Percentiles rank a stretch among this genome's conserved stretches.
These are phyloP conservation scores for Solanum boliviense DNA, from an alignment of 257 asterid genomes.

Conservation along the genomic window DNA sequence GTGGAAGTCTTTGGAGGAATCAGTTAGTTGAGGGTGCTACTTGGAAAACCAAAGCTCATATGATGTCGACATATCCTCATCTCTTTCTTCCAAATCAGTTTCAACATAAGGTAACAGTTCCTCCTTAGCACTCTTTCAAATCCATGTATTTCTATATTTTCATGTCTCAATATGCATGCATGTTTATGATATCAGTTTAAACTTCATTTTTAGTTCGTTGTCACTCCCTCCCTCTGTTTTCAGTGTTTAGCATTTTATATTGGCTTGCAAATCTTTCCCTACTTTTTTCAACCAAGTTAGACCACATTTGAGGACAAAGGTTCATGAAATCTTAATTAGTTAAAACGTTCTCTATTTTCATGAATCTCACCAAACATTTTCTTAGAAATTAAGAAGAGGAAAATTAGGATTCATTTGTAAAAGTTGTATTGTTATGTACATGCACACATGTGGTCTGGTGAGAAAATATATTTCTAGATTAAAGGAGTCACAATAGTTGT, in stretches of 20 bases:
- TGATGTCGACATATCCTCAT: not conserved
- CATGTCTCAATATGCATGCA: not conserved
- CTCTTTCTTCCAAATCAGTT: not conserved
- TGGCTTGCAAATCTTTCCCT: not conserved
- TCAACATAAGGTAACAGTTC: not conserved
- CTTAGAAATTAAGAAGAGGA: not conserved
- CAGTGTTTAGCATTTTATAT: not conserved
- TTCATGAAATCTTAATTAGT: not conserved
- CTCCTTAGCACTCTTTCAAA: not conserved
- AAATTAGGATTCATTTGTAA: not conserved
- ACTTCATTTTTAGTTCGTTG: not conserved
- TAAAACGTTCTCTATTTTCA: not conserved
- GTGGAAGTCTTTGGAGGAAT: not conserved
- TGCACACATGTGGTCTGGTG: not conserved
- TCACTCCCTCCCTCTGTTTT: not conserved
- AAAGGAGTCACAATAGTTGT: not conserved
- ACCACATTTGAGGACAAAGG: not conserved
- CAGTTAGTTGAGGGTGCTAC: not conserved
- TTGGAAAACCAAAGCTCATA: not conserved
- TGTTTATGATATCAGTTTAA: not conserved
- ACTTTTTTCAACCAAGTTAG: not conserved
- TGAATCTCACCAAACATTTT: not conserved
- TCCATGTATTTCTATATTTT: not conserved
- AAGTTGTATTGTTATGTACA: not conserved
- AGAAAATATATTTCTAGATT: not conserved